These are phyloP conservation scores for Hyaloscypha variabilis DNA, from an alignment of 495 filamentous ascomycete species.

Conservation along the genomic window DNA sequence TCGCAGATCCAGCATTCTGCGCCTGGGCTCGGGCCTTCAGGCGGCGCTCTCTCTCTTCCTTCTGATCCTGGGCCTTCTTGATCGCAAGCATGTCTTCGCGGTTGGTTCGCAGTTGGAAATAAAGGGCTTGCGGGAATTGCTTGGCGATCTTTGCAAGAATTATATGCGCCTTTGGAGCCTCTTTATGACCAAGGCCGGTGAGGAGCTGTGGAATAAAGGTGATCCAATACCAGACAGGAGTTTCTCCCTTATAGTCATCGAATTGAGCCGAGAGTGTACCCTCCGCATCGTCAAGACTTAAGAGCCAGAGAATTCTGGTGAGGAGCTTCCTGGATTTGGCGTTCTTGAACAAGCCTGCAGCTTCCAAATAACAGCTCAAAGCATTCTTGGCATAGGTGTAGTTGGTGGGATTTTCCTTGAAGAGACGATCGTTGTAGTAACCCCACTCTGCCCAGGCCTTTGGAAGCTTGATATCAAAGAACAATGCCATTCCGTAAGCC, in stretches of 20 bases:
- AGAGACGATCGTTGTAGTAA: slow-evolving; percentile 93
- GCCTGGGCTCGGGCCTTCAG: slow-evolving; percentile 43
- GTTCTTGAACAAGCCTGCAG: slow-evolving; percentile 93
- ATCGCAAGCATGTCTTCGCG: slow-evolving; percentile 93
- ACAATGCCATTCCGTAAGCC: slow-evolving; percentile 91
- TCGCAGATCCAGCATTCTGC: slow-evolving; percentile 37
- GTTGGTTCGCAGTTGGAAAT: slow-evolving; percentile 90
- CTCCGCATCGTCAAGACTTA: slow-evolving; percentile 89
- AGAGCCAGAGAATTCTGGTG: slow-evolving; percentile 93
- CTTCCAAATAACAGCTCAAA: slow-evolving; percentile 94
- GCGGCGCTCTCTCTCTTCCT: slow-evolving; percentile 63
- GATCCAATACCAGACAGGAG: slow-evolving; percentile 98
- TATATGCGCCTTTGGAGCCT: slow-evolving; percentile 79
- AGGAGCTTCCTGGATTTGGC: slow-evolving; percentile 94
- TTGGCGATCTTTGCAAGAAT: slow-evolving; percentile 94
- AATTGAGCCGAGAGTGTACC: slow-evolving; percentile 79
- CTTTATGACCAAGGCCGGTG: slow-evolving; percentile 83
- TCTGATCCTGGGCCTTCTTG: slow-evolving; percentile 83
- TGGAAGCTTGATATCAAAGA: slow-evolving; percentile 89
- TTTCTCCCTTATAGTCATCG: slow-evolving; percentile 93
- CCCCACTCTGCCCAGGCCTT: slow-evolving; percentile 99
- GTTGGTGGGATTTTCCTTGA: slow-evolving; percentile 84
- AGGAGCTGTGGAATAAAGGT: slow-evolving; percentile 97
- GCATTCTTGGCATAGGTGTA: slow-evolving; percentile 84
- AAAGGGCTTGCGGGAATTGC: slow-evolving; percentile 89